Evolutionary conservation across 768 basidiomycete species (phyloP).

Genomic region (Russula lepida): DNA sequence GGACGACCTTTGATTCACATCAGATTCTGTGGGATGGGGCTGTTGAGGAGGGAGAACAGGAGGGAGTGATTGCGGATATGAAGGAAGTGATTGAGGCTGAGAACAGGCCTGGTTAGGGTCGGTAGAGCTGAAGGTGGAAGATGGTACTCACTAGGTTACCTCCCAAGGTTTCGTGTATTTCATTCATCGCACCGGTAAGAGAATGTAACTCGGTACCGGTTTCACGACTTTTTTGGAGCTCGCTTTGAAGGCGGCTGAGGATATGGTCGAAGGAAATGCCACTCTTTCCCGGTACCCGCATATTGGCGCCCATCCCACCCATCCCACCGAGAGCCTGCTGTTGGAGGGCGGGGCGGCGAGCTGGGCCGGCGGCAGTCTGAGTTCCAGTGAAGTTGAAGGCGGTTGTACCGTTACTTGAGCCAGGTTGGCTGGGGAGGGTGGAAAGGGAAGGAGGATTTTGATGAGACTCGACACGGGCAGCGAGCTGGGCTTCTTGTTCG

Average conservation of each 20-base stretch:
- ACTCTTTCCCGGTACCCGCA: constrained; percentile 69
- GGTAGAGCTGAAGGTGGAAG: not conserved
- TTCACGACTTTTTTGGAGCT: constrained; percentile 93
- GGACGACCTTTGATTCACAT: constrained; percentile 14
- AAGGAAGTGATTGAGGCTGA: constrained; percentile 53
- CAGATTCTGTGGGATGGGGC: constrained; percentile 23
- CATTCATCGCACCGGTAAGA: constrained; percentile 69
- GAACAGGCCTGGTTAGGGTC: not conserved
- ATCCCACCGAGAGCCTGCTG: constrained; percentile 58
- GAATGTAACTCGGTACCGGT: constrained; percentile 80
- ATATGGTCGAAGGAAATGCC: constrained; percentile 92
- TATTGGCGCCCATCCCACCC: constrained; percentile 69
- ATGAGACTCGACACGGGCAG: constrained; percentile 61
- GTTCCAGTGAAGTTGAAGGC: constrained; percentile 38
- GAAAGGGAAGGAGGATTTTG: constrained; percentile 34
- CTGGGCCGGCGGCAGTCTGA: constrained; percentile 28
- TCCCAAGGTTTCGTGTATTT: constrained; percentile 88
- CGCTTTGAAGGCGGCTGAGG: constrained; percentile 77
- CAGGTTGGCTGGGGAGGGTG: constrained; percentile 30
- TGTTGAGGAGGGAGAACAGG: constrained; percentile 40
- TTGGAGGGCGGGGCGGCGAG: constrained; percentile 47
- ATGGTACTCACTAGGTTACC: constrained; percentile 59
- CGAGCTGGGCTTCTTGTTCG: constrained; percentile 74
- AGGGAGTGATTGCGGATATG: constrained; percentile 58
- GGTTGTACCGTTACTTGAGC: constrained; percentile 33